Conservation (phyloP, 768 basidiomycete species). For the Grammothele lineata region DNA sequence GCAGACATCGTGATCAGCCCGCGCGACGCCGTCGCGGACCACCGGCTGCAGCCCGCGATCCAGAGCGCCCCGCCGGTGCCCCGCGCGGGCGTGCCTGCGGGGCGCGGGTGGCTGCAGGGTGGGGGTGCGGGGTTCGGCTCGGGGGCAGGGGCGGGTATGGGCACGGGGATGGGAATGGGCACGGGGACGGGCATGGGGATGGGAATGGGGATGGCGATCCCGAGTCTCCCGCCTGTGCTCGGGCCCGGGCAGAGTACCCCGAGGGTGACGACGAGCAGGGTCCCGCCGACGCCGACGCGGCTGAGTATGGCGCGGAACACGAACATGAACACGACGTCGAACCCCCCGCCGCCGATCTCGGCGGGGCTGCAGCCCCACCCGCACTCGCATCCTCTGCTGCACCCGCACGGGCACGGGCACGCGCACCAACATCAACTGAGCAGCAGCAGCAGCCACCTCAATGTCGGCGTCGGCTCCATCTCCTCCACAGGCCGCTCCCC, state of each 20-base stretch:
- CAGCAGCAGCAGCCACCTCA: no score
- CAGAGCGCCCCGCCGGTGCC: constrained; percentile 75
- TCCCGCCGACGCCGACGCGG: constrained; percentile 71
- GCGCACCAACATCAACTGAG: no score
- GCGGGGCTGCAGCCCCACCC: no score
- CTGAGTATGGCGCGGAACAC: constrained; percentile 43
- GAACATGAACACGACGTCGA: constrained; percentile 1
- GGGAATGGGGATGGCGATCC: constrained; percentile 55
- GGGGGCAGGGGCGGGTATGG: no score
- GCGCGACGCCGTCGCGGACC: constrained; percentile 49
- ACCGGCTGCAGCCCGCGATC: constrained; percentile 54
- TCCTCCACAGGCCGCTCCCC: constrained; percentile 39
- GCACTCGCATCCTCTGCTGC: no score
- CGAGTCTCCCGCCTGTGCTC: constrained; percentile 51
- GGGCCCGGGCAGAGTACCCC: constrained; percentile 39
- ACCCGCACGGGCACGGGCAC: no score
- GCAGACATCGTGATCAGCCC: constrained; percentile 79
- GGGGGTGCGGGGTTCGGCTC: background rate
- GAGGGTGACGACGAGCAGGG: constrained; percentile 50
- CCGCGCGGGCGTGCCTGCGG: constrained; percentile 32
- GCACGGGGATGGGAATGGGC: no score
- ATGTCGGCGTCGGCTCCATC: constrained; percentile 9
- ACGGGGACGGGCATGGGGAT: no score
- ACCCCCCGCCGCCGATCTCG: constrained; percentile 6
- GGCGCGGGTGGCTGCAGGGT: no score